Conservation (phyloP, 2,329 filamentous ascomycete species). For the Acarospora socialis region DNA sequence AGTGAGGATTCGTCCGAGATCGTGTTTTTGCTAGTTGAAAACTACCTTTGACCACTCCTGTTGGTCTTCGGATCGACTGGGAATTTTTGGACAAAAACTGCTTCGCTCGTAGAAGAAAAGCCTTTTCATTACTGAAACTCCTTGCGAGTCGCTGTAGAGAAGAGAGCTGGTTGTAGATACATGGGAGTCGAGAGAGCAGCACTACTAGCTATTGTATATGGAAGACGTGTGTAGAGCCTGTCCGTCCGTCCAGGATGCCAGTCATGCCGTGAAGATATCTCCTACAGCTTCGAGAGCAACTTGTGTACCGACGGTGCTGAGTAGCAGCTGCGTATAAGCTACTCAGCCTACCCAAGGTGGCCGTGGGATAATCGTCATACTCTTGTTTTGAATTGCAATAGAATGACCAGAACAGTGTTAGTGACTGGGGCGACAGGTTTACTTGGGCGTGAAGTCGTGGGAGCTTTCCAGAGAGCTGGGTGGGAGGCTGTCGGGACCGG, state of each 20-base stretch:
- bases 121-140: slow-evolving; percentile 40
- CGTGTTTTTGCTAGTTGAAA: slow-evolving; percentile 85
- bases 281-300: too few relatives aligned
- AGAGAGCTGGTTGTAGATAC: slow-evolving; percentile 29
- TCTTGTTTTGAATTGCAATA: too few relatives aligned
- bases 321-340: too few relatives aligned
- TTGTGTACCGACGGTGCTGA: too few relatives aligned
- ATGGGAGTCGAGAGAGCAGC: too few relatives aligned
- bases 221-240: too few relatives aligned
- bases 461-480: slow-evolving; percentile 49
- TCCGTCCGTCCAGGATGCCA: too few relatives aligned
- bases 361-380: too few relatives aligned
- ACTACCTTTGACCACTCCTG: slow-evolving; percentile 68
- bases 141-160: slow-evolving; percentile 36
- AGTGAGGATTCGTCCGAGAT: slow-evolving; percentile 81
- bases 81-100: slow-evolving; percentile 59
- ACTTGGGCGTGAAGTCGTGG: slow-evolving; percentile 63
- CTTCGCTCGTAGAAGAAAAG: slow-evolving; percentile 21
- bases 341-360: too few relatives aligned
- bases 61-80: slow-evolving; percentile 54
- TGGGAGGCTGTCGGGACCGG: slow-evolving; percentile 65
- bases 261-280: too few relatives aligned
- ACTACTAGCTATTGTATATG: too few relatives aligned
- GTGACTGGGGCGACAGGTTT: slow-evolving; percentile 77
- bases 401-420: slow-evolving; percentile 53